Evolutionary conservation across 129 eudicot genomes (phyloP), one percentile per base, ranked within the genome.

Genomic region (Apium graveolens): DNA sequence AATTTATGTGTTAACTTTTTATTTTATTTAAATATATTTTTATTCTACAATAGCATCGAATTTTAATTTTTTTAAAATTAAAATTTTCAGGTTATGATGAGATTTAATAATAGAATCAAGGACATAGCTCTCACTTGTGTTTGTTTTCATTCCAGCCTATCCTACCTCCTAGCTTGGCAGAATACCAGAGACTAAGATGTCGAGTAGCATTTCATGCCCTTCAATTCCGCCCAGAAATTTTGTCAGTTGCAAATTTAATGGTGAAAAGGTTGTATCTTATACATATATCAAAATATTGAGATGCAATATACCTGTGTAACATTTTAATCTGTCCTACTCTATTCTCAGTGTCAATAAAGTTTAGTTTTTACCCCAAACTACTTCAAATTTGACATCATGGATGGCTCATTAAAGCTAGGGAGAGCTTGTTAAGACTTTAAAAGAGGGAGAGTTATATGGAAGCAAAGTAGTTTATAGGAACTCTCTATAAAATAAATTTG

Each of bases 161-260:
- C 60, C 98, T 95, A 83, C 87, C 97, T 7, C 84, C 90, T 24
- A 85, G 87, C 88, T 82, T 88, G 85, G 94, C 80, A 26, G 98
- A 95, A 86, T 91, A 91, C 84, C 97, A 91, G 84, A 90, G 98
- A 88, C 97, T 95, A 80, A 90, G 97, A 86, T 95, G 98, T 78
- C 91, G 98, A 76, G 97, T 90, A 57, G 96, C 97, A 77, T 95
- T 92, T 86, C 92, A 91, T 16, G 97, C 96, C 26, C 97, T 95
- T 68, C 97, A 84, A 62, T 95, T 95, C 70, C 97, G 98, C 55
- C 82, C 94, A 70, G 97, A 90, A 83, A 90, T 95, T 79, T 72
- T 84, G 46, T 86, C 82, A 66, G 88, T 90, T 76, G 98, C 94
- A 13, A 87, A 83, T 49, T 79, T 75, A 73, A 87, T 95, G 89